Evolutionary conservation across 495 filamentous ascomycete genomes (phyloP).

Genomic region (Penicillium manginii): DNA sequence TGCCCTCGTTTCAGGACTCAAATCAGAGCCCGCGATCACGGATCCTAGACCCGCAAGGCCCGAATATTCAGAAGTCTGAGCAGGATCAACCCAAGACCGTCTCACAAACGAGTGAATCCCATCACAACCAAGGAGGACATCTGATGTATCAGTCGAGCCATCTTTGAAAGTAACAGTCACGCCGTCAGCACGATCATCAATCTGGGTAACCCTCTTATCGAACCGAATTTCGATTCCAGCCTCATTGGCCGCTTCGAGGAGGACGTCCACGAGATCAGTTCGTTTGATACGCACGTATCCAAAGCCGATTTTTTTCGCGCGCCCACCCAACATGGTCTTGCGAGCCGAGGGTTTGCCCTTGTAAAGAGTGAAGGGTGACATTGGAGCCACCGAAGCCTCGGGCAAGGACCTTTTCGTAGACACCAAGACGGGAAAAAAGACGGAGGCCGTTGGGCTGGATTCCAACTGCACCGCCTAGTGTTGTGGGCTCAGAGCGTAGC

Average conservation of each 20-base stretch:
- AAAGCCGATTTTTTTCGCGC: slow-evolving; percentile 30
- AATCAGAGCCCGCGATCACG: slow-evolving; percentile 35
- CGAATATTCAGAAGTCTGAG: slow-evolving; percentile 32
- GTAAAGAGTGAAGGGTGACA: slow-evolving; percentile 34
- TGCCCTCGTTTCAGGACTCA: slow-evolving; percentile 12
- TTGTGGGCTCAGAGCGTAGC: slow-evolving; percentile 35
- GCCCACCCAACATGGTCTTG: slow-evolving; percentile 24
- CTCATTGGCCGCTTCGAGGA: slow-evolving; percentile 27
- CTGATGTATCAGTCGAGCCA: slow-evolving; percentile 37
- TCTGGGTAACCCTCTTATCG: slow-evolving; percentile 20
- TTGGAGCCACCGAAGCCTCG: slow-evolving; percentile 28
- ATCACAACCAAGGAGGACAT: slow-evolving; percentile 61
- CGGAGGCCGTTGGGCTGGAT: slow-evolving; percentile 54
- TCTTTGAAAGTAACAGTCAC: slow-evolving; percentile 35
- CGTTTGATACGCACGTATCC: slow-evolving; percentile 42
- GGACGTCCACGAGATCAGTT: slow-evolving; percentile 30
- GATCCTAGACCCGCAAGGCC: slow-evolving; percentile 47
- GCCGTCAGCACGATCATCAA: slow-evolving; percentile 19
- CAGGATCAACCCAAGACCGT: slow-evolving; percentile 30
- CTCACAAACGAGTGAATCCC: slow-evolving; percentile 54
- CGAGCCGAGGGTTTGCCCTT: slow-evolving; percentile 28
- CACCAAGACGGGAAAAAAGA: slow-evolving; percentile 43
- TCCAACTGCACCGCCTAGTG: slow-evolving; percentile 51
- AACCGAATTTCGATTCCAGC: slow-evolving; percentile 28
- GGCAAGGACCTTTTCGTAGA: slow-evolving; percentile 32